Evolutionary conservation across 2,329 filamentous ascomycete genomes (phyloP), one percentile per base, ranked within the genome.

Genomic region (Botrytis hyacinthi): DNA sequence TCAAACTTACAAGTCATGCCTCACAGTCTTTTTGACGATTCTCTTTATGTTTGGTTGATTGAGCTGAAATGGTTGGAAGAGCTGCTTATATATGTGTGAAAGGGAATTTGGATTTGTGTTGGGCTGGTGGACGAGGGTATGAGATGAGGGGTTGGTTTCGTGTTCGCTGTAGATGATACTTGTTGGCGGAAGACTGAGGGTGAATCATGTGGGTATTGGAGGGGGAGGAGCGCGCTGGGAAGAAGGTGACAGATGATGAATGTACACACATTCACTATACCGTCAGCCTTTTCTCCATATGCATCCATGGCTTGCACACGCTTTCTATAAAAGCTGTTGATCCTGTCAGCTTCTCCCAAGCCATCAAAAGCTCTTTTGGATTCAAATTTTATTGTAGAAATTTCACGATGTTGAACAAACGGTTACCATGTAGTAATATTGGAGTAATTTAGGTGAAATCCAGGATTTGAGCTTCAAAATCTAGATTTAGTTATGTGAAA

Each of bases 341-440:
- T n/a, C 5, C 26, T 51, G 26, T 22, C 4, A n/a, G 48, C 10
- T 5, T 3, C 0, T n/a, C 7, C 26, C 3, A 51, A 51, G 16
- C 4, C 10, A 16, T 51, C n/a, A n/a, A n/a, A n/a, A n/a, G n/a
- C n/a, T n/a, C n/a, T n/a, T n/a, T n/a, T n/a, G n/a, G n/a, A n/a
- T n/a, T n/a, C n/a, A n/a, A n/a, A n/a, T n/a, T n/a, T n/a, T n/a
- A n/a, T n/a, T n/a, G n/a, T n/a, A n/a, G n/a, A n/a, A n/a, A n/a
- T n/a, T n/a, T n/a, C n/a, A n/a, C n/a, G n/a, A n/a, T n/a, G 26
- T n/a, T 14, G 26, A 0, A 16, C 12, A 14, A 12, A 12, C 12
- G 26, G 26, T 3, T n/a, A 6, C 22, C 2, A 6, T n/a, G 12
- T 16, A 51, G 48, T n/a, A 0, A n/a, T n/a, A 4, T 7, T 1